Conservation (phyloP, 805 yeast species). For the Myxozyma nipponensis region DNA sequence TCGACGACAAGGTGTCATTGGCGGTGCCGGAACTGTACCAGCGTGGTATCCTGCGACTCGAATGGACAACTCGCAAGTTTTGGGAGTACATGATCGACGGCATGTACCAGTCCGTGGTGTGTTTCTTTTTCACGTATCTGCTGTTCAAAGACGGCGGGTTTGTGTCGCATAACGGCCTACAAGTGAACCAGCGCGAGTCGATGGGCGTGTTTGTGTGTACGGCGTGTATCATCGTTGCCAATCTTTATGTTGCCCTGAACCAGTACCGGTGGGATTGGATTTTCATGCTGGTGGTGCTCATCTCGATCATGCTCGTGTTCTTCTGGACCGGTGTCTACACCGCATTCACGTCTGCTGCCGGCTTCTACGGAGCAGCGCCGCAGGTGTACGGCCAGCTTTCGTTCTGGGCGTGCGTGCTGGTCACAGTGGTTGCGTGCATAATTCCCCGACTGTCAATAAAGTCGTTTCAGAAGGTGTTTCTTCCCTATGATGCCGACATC, state of each 20-base stretch:
- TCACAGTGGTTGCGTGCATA: constrained; percentile 53
- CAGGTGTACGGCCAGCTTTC: constrained; percentile 57
- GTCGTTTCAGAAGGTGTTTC: constrained; percentile 48
- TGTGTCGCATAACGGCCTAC: constrained; percentile 46
- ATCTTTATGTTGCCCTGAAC: constrained; percentile 61
- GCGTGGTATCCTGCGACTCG: constrained; percentile 59
- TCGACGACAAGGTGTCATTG: constrained; percentile 58
- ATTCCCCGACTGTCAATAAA: constrained; percentile 60
- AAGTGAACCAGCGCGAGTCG: constrained; percentile 65
- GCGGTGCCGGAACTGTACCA: constrained; percentile 68
- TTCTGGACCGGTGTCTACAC: constrained; percentile 85
- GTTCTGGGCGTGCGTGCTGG: constrained; percentile 62
- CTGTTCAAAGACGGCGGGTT: constrained; percentile 47
- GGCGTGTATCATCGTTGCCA: constrained; percentile 60
- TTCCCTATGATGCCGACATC: constrained; percentile 66
- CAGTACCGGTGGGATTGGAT: constrained; percentile 80
- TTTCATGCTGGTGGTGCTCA: constrained; percentile 47
- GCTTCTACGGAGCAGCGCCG: constrained; percentile 62
- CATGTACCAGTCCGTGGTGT: constrained; percentile 62
- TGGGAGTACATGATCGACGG: constrained; percentile 66
- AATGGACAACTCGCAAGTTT: constrained; percentile 60
- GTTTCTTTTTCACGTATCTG: constrained; percentile 66
- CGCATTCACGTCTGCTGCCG: constrained; percentile 47
- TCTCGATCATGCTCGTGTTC: constrained; percentile 57
- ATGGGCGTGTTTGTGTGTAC: constrained; percentile 61